A percentile compares a stretch with the other conserved stretches of the same genome.
Conservation (phyloP, 352 stramenopile genomes). For the Phytophthora nicotianae region DNA sequence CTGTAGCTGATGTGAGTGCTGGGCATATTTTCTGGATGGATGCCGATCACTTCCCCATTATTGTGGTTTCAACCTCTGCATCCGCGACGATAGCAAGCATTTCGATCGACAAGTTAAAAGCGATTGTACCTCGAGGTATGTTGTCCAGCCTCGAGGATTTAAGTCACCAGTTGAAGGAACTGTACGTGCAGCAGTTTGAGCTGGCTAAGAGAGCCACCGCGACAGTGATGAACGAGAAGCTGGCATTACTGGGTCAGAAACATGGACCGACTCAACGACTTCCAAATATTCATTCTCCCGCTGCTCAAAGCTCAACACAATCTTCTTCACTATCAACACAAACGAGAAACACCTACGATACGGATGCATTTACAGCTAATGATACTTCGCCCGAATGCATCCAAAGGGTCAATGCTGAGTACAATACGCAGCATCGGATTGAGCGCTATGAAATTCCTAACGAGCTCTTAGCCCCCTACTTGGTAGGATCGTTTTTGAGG, state of each 20-base stretch:
- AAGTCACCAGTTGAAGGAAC: constrained; percentile 22
- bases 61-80: constrained; percentile 52
- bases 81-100: constrained; percentile 50
- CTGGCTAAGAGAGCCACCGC: constrained; percentile 45
- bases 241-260: constrained; percentile 3
- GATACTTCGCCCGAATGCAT: neutral
- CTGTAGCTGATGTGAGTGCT: constrained; percentile 54
- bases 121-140: constrained; percentile 47
- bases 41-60: constrained; percentile 35
- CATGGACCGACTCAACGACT: constrained; percentile 13
- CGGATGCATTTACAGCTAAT: neutral
- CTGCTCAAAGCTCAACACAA: constrained; percentile 5
- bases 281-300: constrained; percentile 14
- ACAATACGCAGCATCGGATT: constrained; percentile 33
- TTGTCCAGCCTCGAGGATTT: constrained; percentile 36
- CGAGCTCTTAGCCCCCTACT: constrained; percentile 21
- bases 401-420: constrained; percentile 28
- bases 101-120: constrained; percentile 50
- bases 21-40: constrained; percentile 70
- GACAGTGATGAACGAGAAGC: constrained; percentile 60
- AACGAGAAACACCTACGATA: neutral
- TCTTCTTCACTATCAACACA: neutral
- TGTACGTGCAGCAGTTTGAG: constrained; percentile 44
- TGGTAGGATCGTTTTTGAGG: constrained; percentile 45
- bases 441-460: constrained; percentile 53